phyloP scores from a whole-genome alignment of 257 asterid species.

The Fraxinus americana region DNA sequence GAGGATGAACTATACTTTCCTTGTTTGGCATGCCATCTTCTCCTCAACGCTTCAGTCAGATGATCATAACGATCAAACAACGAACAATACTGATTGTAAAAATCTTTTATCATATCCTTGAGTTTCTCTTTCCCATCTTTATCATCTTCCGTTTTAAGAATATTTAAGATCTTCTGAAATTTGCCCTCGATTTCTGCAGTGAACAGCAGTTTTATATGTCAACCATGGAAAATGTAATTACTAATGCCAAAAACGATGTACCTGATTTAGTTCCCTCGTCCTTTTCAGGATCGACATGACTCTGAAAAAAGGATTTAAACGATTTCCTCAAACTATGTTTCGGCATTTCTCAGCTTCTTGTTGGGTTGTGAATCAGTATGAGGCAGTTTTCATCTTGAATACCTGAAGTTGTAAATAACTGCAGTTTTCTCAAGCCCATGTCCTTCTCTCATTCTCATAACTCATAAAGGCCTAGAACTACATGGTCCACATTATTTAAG shows the following conservation, averaged over 20 bases:
- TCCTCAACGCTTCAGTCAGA: conserved; percentile 72
- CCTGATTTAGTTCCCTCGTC: conserved; percentile 68
- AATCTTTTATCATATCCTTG: conserved; percentile 54
- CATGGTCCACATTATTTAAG: neutral
- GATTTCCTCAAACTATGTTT: conserved; percentile 54
- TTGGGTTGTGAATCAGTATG: conserved; percentile 17
- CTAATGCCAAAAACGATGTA: conserved; percentile 24
- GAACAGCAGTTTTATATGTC: conserved; percentile 7
- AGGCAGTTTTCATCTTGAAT: conserved; percentile 24
- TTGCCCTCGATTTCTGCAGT: conserved; percentile 72
- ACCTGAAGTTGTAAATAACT: neutral
- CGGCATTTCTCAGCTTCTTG: conserved; percentile 52
- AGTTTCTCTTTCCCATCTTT: conserved; percentile 57
- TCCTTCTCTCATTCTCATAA: neutral
- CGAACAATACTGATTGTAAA: conserved; percentile 64
- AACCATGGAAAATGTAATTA: neutral
- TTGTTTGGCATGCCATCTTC: conserved; percentile 46
- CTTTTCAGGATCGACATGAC: conserved; percentile 51
- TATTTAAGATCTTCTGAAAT: conserved; percentile 64
- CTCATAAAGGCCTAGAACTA: neutral
- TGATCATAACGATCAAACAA: conserved; percentile 73
- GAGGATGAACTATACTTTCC: conserved; percentile 53
- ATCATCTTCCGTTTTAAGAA: conserved; percentile 50
- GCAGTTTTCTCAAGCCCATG: neutral
- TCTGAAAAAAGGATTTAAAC: conserved; percentile 54